Conservation (phyloP, 2,329 filamentous ascomycete species). For the Elsinoe batatas region DNA sequence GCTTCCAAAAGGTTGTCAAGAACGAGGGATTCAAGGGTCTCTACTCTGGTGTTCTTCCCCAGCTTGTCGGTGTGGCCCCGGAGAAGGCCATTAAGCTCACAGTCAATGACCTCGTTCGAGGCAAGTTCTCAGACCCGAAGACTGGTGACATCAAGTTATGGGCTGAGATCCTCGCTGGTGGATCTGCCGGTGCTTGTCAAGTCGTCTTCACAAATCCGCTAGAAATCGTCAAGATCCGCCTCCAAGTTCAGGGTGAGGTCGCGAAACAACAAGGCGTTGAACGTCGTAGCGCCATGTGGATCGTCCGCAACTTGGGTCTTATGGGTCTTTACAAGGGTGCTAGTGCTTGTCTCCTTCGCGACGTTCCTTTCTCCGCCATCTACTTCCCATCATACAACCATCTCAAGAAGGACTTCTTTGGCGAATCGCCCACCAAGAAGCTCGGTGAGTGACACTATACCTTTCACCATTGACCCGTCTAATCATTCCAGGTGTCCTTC, state of each 20-base stretch:
- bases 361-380: conserved; percentile 96
- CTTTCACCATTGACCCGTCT: not conserved
- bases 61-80: conserved; percentile 94
- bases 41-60: conserved; percentile 89
- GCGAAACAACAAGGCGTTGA: conserved; percentile 71
- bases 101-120: conserved; percentile 86
- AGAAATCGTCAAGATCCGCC: conserved; percentile 97
- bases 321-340: conserved; percentile 95
- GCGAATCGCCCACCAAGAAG: conserved; percentile 77
- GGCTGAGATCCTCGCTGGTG: conserved; percentile 78
- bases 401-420: conserved; percentile 86
- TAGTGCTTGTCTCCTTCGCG: conserved; percentile 83
- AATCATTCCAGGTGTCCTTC: conserved; percentile 50
- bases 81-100: conserved; percentile 99
- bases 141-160: conserved; percentile 60
- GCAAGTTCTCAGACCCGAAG: conserved; percentile 61
- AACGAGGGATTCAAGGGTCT: conserved; percentile 86
- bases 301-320: conserved; percentile 87
- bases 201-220: conserved; percentile 97
- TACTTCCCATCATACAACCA: conserved; percentile 98
- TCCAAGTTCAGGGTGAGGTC: conserved; percentile 94
- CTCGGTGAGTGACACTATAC: conserved; percentile 39
- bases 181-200: conserved; percentile 83
- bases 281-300: conserved; percentile 93
- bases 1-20: conserved; percentile 80